These are phyloP conservation scores for Lomentospora prolificans DNA, from an alignment of 2,329 filamentous ascomycete species.

Conservation along the genomic window DNA sequence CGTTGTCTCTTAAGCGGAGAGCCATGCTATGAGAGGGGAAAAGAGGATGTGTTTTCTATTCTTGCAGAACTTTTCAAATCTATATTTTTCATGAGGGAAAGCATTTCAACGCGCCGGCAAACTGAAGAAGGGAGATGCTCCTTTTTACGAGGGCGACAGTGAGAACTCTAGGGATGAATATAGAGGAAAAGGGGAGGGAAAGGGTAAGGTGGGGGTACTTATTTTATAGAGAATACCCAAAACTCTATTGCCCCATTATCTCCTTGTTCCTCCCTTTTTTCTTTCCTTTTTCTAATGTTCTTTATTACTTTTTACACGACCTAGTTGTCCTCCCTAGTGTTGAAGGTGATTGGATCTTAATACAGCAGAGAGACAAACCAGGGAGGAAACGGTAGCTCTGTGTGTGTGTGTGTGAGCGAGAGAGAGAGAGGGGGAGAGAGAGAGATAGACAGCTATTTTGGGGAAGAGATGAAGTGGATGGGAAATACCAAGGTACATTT, in stretches of 20 bases:
- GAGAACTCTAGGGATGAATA: neutral
- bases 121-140: neutral
- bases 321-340: neutral
- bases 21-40: neutral
- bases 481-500: neutral
- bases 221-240: no score
- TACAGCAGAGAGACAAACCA: neutral
- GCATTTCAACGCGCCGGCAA: neutral
- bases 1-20: slow-evolving; percentile 33
- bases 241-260: no score
- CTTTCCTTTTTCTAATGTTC: neutral
- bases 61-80: neutral
- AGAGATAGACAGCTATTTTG: neutral
- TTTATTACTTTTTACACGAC: neutral
- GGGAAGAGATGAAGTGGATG: neutral
- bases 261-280: neutral
- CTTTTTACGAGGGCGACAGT: neutral
- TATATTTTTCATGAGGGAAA: neutral
- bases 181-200: neutral
- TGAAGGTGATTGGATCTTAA: neutral
- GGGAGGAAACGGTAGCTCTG: no score
- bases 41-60: neutral
- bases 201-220: no score
- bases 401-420: no score
- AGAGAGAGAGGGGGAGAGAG: neutral